Evolutionary conservation across 2,329 filamentous ascomycete genomes (phyloP), one percentile per base, ranked within the genome.

Genomic region (Pseudogymnoascus sp.): DNA sequence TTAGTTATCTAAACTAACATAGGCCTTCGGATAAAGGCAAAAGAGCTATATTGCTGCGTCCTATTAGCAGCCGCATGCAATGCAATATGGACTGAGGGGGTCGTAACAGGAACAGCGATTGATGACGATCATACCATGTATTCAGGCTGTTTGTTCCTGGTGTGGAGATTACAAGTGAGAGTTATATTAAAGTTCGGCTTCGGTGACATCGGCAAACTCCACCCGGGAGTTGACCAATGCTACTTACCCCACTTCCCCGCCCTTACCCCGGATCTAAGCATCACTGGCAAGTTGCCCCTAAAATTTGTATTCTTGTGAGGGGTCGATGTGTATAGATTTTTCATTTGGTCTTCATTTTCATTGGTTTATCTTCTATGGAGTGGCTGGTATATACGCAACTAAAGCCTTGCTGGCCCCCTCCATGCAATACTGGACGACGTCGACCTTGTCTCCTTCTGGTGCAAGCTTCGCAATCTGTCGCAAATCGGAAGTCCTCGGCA

Each of bases 371-470:
- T 54, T 8, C 47, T 35, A n/a, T 54, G 29, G 13, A 54, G 47
- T 54, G 29, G 47, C 47, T 33, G 82, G 82, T 21, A 86, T 76
- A 67, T 84, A 87, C 31, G 81, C 84, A n/a, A 85, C 84, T 73
- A 87, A 74, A 60, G 87, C 89, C 75, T 97, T 97, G 74, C 92
- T 97, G 5, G 89, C 89, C 10, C 92, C 91, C 68, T 89, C 81
- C 77, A 96, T 90, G 71, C 92, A 96, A 72, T 97, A 97, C 76
- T 99, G 94, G 58, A 90, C 84, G 26, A 93, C 86, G 47, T 88
- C 84, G 15, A 90, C 78, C 74, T 88, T 89, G 17, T 40, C 24
- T 2, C 74, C 77, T 4, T 76, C 73, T 2, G 74, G 70, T 1
- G 75, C 77, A 33, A 87, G 70, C 65, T 74, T 79, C 3, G 90